These are phyloP conservation scores for Yarrowia sp. DNA, from an alignment of 805 yeast genomes.

Conservation along the genomic window DNA sequence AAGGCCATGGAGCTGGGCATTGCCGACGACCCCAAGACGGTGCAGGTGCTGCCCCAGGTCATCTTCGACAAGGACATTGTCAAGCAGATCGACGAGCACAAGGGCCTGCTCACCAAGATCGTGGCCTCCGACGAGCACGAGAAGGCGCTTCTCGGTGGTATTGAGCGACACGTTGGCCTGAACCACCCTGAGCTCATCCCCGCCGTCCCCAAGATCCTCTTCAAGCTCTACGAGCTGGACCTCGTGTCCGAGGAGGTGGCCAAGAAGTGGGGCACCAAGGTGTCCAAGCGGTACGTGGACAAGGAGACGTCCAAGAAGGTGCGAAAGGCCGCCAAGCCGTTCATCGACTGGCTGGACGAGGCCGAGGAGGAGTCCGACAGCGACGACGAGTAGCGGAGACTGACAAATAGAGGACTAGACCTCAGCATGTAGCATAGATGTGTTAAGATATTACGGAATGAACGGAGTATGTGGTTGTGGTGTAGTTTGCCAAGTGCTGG, in stretches of 20 bases:
- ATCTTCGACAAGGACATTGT: slow-evolving; percentile 71
- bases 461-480: too few relatives aligned
- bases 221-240: slow-evolving; percentile 79
- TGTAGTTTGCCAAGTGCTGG: too few relatives aligned
- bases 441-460: too few relatives aligned
- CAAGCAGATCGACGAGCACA: slow-evolving; percentile 69
- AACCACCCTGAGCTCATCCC: slow-evolving; percentile 72
- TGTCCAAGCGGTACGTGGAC: slow-evolving; percentile 88
- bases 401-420: background rate
- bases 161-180: slow-evolving; percentile 87
- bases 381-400: slow-evolving; percentile 32
- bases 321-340: slow-evolving; percentile 94
- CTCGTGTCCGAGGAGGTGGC: slow-evolving; percentile 80
- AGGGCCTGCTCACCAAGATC: slow-evolving; percentile 78
- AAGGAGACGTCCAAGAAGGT: slow-evolving; percentile 91
- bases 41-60: slow-evolving; percentile 89
- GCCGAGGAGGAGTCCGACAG: slow-evolving; percentile 74
- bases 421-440: slow-evolving; percentile 1
- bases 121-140: slow-evolving; percentile 66
- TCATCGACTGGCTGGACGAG: slow-evolving; percentile 89
- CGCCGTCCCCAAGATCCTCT: slow-evolving; percentile 74
- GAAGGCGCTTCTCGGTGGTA: slow-evolving; percentile 89
- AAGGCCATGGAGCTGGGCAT: slow-evolving; percentile 79
- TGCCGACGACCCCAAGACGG: slow-evolving; percentile 66
- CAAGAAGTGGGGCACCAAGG: slow-evolving; percentile 82